Base-by-base conservation (phyloP, 257 asterid species). In the Ehretia macrophylla region DNA sequence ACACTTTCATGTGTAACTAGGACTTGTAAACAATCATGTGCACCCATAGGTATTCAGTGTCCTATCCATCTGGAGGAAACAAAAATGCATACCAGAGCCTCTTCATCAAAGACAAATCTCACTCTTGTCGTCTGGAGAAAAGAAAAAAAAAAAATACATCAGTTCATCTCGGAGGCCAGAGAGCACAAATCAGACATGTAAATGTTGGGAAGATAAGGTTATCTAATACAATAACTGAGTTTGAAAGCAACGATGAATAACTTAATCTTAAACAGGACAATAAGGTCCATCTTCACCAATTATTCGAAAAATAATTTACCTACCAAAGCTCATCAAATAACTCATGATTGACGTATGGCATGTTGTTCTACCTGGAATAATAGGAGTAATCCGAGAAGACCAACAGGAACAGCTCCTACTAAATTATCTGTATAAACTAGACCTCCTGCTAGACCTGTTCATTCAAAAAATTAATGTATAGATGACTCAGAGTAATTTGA, bases 331-430 rank as follows among this genome's bases (percentile, higher is more conserved):
- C 3, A 27, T 27, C 35, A 27, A 27, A 1, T 27, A 27, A 27
- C 35, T 27, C 35, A n/a, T 6, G 27, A 27, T 17, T 12, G 20
- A 19, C 40, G 0, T 1, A 32, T 20, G n/a, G 23, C 1, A 21
- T 46, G 21, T 58, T 9, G 10, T 35, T 39, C 13, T 70, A 88
- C 98, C 98, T 91, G 98, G 52, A 92, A 82, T 64, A 92, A 75
- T n/a, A 88, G 81, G 51, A 92, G 97, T 53, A 88, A 69, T 32
- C 98, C 98, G 56, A 92, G 95, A 64, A 88, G 92, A 65, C 95
- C 95, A 62, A 72, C 6, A 35, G 98, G 98, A 54, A 65, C 95
- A 11, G 97, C 97, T 64, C 95, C 96, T 22, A 73, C 71, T 66
- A 84, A 32, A 68, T 88, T 88, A 72, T 92, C 83, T 12, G 70